Base-by-base conservation (phyloP, 1,284 basidiomycete genomes). In the Psilocybe mexicana region DNA sequence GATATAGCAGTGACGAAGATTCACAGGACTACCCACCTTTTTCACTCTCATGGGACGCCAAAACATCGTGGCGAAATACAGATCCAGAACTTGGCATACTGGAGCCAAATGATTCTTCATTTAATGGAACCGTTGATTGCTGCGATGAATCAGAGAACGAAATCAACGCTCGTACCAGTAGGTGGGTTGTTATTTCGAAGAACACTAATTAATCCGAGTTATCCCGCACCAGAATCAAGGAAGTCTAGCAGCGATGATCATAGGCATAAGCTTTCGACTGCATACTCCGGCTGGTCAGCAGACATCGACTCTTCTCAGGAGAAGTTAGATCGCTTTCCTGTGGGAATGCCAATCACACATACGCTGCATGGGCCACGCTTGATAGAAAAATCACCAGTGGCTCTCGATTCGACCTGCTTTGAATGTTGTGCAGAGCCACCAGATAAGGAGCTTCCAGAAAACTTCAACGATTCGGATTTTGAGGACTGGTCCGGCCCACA, bases 291-390 rank as follows among this genome's bases (percentile, higher is more conserved):
- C 51, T 54, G 60, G 67, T 69, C 65, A 66, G 58, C 51, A 52
- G 66, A 64, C 61, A 50, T 38, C 26, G n/a, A 54, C 36, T 28
- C 57, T 63, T 67, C 64, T 59, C 64, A 64, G 55, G 63, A 57
- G 61, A 64, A 63, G 57, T 48, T 42, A 52, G 50, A 59, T 57
- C 43, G 54, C 52, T 56, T 58, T 42, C 42, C 52, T 51, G 62
- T 60, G 61, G 54, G 62, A 59, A 62, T 56, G 48, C 45, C 26
- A 52, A 56, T 54, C 25, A 43, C 52, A 57, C 51, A 53, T 43
- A 58, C 58, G 42, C 50, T 48, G 47, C 57, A 40, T 40, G 28
- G 35, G 23, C 25, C 52, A 40, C 44, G 47, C 42, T 38, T 44
- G 18, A 14, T 47, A 56, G 49, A 30, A 53, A 35, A 46, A 30